phyloP scores from a whole-genome alignment of 768 basidiomycete genomes.

The Mycena floridula region DNA sequence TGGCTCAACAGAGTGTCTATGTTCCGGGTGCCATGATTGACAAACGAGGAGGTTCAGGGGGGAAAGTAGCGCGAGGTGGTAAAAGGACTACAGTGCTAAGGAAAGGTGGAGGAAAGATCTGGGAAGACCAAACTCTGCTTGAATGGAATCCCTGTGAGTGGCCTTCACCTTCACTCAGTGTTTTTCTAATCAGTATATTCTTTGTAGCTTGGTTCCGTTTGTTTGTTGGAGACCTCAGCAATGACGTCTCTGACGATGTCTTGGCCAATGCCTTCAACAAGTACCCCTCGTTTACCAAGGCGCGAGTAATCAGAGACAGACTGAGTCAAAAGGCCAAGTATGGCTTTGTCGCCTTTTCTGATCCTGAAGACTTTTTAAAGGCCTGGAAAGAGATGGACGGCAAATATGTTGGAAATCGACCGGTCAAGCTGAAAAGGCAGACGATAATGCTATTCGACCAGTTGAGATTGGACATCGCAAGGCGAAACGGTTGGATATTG shows the following conservation, averaged over 20 bases:
- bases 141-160: constrained; percentile 95
- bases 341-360: constrained; percentile 96
- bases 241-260: constrained; percentile 96
- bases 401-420: constrained; percentile 97
- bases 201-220: constrained; percentile 88
- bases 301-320: constrained; percentile 90
- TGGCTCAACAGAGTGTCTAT: constrained; percentile 89
- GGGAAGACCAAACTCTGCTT: constrained; percentile 96
- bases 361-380: constrained; percentile 96
- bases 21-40: constrained; percentile 90
- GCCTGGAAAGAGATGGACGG: constrained; percentile 99
- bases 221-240: constrained; percentile 96
- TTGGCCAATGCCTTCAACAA: constrained; percentile 90
- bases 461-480: constrained; percentile 93
- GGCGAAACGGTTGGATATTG: constrained; percentile 84
- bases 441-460: constrained; percentile 76
- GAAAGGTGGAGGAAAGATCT: constrained; percentile 93
- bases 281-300: constrained; percentile 91
- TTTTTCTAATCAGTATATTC: constrained; percentile 6
- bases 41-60: constrained; percentile 79
- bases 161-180: not conserved
- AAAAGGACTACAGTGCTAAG: constrained; percentile 91
- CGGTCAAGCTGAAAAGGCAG: constrained; percentile 94
- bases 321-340: constrained; percentile 95
- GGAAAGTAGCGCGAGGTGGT: constrained; percentile 82